Base-by-base conservation (phyloP, 164 flowering plant species). In the Dillenia suffruticosa region DNA sequence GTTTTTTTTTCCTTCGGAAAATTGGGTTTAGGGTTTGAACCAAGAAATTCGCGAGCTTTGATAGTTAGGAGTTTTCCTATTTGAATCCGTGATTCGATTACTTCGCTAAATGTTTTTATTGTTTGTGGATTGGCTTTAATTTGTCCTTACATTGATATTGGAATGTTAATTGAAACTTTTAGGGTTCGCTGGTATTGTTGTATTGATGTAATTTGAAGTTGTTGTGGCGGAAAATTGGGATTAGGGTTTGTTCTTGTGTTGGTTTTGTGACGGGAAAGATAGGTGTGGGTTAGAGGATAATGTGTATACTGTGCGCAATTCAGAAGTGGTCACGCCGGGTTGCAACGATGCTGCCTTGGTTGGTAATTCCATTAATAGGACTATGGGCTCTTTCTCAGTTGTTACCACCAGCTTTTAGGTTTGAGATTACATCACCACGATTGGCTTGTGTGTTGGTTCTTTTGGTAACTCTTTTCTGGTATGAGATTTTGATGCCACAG, bases 261-360 rank as follows among this genome's bases (percentile, higher is more conserved):
- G 26, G 54, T 56, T 64, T 46, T 14, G 14, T 56, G 44, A 55
- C 63, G 70, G 74, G 77, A 57, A 63, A 67, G 63, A 68, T 67
- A 57, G 82, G 83, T 13, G 78, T 58, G 69, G 67, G 65, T 24
- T 74, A 57, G 79, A 78, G 84, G 88, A 88, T 85, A 88, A 93
- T 93, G 98, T 93, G 98, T 84, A 90, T 88, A 83, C 84, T 93
- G 57, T 93, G 98, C 64, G 96, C 81, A 57, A 79, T 90, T 74
- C 98, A 90, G 80, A 93, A 85, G 92, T 88, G 96, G 96, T 87
- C 98, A 62, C 89, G 94, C 73, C 76, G 84, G 72, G 81, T 87
- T 65, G 96, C 97, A 57, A 93, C 94, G 63, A 88, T 90, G 97
- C 83, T 93, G 55, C 98, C 97, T 24, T 93, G 98, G 98, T 81